phyloP scores from a whole-genome alignment of 805 yeast species.

The Alloascoidea hylecoeti region DNA sequence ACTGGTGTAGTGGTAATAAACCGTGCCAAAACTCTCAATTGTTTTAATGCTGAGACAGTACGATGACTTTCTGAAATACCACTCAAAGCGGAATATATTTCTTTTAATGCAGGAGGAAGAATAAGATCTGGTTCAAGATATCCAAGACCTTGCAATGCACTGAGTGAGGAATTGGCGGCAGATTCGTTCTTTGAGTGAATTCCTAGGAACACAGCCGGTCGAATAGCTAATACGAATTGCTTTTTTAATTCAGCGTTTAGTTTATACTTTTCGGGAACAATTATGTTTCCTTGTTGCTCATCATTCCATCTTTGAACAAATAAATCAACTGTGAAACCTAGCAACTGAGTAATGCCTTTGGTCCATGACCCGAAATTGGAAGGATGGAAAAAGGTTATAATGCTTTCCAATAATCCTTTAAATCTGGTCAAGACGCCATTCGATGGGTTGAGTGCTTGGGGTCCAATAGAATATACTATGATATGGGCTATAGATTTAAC shows the following conservation, averaged over 20 bases:
- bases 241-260: conserved; percentile 21
- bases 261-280: conserved; percentile 11
- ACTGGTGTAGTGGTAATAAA: conserved; percentile 48
- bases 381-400: conserved; percentile 81
- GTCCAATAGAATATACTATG: conserved; percentile 42
- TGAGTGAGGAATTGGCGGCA: conserved; percentile 41
- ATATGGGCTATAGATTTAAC: conserved; percentile 27
- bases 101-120: conserved; percentile 24
- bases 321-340: conserved; percentile 35
- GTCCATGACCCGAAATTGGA: conserved; percentile 92
- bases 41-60: conserved; percentile 55
- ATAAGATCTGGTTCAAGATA: conserved; percentile 37
- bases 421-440: conserved; percentile 38
- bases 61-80: conserved; percentile 52
- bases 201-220: conserved; percentile 49
- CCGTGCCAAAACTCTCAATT: conserved; percentile 50
- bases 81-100: conserved; percentile 43
- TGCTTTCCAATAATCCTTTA: conserved; percentile 43
- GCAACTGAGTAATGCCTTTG: conserved; percentile 44
- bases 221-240: conserved; percentile 34
- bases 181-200: conserved; percentile 60
- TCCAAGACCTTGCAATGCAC: conserved; percentile 48
- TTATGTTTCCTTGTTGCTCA: conserved; percentile 16
- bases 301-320: conserved; percentile 20
- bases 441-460: conserved; percentile 18